phyloP scores from a whole-genome alignment of 2,329 filamentous ascomycete genomes.

The Fusarium circinatum region DNA sequence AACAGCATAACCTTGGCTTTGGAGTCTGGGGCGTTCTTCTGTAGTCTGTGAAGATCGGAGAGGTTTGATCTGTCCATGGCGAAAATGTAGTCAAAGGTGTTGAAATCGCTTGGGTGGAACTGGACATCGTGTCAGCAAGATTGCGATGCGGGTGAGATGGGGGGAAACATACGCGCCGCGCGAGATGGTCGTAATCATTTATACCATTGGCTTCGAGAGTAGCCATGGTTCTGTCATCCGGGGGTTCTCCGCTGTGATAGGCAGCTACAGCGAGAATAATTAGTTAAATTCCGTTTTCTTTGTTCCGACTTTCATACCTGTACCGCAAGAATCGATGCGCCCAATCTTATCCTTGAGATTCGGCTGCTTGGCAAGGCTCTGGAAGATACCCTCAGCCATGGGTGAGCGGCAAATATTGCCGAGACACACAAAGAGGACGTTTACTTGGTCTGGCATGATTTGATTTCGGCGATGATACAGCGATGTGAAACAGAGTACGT shows the following conservation, averaged over 20 bases:
- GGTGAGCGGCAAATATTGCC: slow-evolving; percentile 96
- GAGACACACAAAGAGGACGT: slow-evolving; percentile 93
- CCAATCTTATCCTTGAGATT: slow-evolving; percentile 69
- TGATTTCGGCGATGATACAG: slow-evolving; percentile 35
- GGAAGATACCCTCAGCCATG: slow-evolving; percentile 96
- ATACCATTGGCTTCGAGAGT: slow-evolving; percentile 82
- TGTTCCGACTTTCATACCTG: slow-evolving; percentile 56
- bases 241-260: slow-evolving; percentile 81
- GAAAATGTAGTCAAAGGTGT: slow-evolving; percentile 90
- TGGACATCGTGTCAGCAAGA: slow-evolving; percentile 42
- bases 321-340: slow-evolving; percentile 88
- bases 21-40: slow-evolving; percentile 65
- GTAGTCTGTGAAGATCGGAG: slow-evolving; percentile 71
- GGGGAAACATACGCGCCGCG: slow-evolving; percentile 71
- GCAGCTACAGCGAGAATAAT: slow-evolving; percentile 62
- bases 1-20: slow-evolving; percentile 81
- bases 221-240: slow-evolving; percentile 85
- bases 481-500: background rate
- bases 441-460: slow-evolving; percentile 61
- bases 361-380: slow-evolving; percentile 71
- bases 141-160: background rate
- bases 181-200: slow-evolving; percentile 78
- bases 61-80: slow-evolving; percentile 93
- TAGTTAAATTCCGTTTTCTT: background rate
- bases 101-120: slow-evolving; percentile 76